Conservation (phyloP, 805 yeast genomes). For the Debaryomyces maramus region DNA sequence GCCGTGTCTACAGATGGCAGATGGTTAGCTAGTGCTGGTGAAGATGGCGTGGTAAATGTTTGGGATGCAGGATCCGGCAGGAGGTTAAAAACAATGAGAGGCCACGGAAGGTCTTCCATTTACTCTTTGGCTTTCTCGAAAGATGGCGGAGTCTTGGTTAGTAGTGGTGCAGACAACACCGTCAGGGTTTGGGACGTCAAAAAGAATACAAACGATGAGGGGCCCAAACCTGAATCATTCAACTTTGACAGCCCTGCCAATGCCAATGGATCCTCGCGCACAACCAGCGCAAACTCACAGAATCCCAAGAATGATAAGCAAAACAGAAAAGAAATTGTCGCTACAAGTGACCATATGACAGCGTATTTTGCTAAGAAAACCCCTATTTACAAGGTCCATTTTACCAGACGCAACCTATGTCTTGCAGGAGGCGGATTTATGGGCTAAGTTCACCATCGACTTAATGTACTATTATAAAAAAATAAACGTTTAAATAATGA, state of each 20-base stretch:
- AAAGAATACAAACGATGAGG: slow-evolving; percentile 76
- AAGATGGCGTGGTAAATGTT: slow-evolving; percentile 80
- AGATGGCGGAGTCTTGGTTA: slow-evolving; percentile 86
- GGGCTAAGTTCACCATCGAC: no score
- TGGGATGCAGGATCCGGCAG: slow-evolving; percentile 97
- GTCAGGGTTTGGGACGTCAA: slow-evolving; percentile 96
- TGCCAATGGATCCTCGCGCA: slow-evolving; percentile 9
- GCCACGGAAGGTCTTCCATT: slow-evolving; percentile 87
- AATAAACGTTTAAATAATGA: no score
- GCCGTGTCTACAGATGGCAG: slow-evolving; percentile 97
- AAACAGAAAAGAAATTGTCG: slow-evolving; percentile 68
- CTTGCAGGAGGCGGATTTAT: slow-evolving; percentile 87
- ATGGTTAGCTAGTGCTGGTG: slow-evolving; percentile 94
- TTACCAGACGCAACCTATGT: slow-evolving; percentile 87
- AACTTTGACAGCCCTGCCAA: slow-evolving; percentile 12
- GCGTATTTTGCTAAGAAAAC: slow-evolving; percentile 92
- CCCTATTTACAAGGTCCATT: slow-evolving; percentile 89
- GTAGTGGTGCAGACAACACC: slow-evolving; percentile 90
- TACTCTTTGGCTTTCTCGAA: slow-evolving; percentile 80
- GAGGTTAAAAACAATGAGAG: slow-evolving; percentile 85
- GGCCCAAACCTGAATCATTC: slow-evolving; percentile 74
- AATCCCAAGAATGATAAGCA: slow-evolving; percentile 38
- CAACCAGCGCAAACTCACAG: slow-evolving; percentile 20
- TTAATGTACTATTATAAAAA: no score
- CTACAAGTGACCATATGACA: slow-evolving; percentile 87